Percentiles rank a stretch among this genome's conserved stretches.
phyloP scores from a whole-genome alignment of 495 filamentous ascomycete genomes.

The Immersiella caudata region DNA sequence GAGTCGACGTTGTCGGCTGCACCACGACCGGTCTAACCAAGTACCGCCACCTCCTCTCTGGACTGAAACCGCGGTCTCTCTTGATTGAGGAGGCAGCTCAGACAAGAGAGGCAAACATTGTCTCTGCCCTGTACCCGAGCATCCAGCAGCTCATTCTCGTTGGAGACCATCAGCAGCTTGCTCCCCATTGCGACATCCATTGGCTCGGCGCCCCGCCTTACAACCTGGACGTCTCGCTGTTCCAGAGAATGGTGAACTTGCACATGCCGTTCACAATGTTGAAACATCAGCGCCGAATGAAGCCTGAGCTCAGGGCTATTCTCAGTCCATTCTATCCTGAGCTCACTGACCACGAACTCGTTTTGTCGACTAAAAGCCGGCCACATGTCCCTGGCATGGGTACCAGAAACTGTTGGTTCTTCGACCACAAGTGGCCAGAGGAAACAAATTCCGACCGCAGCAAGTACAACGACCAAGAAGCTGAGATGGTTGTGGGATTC shows the following conservation, averaged over 20 bases:
- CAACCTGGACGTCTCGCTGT: constrained; percentile 52
- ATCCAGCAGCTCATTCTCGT: constrained; percentile 59
- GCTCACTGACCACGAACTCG: constrained; percentile 70
- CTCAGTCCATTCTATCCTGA: constrained; percentile 66
- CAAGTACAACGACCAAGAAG: constrained; percentile 72
- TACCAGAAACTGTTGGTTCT: constrained; percentile 66
- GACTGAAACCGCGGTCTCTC: constrained; percentile 63
- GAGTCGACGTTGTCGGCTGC: constrained; percentile 52
- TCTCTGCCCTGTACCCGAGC: constrained; percentile 56
- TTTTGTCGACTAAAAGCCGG: constrained; percentile 50
- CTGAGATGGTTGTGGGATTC: constrained; percentile 75
- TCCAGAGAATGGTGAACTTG: constrained; percentile 70
- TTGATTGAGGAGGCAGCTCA: constrained; percentile 64
- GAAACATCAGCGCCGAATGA: constrained; percentile 72
- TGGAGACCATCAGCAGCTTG: constrained; percentile 60
- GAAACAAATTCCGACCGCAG: constrained; percentile 65
- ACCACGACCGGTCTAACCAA: constrained; percentile 81
- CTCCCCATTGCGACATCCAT: constrained; percentile 54
- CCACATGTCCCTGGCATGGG: constrained; percentile 80
- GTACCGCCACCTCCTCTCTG: constrained; percentile 73
- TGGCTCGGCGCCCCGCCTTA: constrained; percentile 75
- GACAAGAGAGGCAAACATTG: constrained; percentile 57
- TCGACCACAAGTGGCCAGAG: constrained; percentile 73
- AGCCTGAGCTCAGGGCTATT: constrained; percentile 64
- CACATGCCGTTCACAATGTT: constrained; percentile 64